Base-by-base conservation (phyloP, 2,329 filamentous ascomycete genomes). In the Helicocarpus griseus region DNA sequence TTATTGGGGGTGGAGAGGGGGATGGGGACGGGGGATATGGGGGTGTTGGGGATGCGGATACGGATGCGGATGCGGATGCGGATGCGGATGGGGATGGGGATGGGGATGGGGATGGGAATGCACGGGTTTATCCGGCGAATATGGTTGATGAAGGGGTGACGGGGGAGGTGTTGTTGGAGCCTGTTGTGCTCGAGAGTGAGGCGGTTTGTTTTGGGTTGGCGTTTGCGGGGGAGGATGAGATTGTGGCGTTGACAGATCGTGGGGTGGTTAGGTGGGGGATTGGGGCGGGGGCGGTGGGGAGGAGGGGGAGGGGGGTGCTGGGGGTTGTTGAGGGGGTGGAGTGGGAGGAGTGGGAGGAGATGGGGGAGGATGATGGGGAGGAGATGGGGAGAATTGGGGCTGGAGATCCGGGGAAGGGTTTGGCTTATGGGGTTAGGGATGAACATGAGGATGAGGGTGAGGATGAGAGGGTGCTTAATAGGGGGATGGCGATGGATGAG, bases 201-300 rank as follows among this genome's bases (percentile, higher is more conserved):
- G 69, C 67, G 1, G 69, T 72, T 17, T 69, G 67, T 51, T 70
- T 65, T 41, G 62, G 65, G 49, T 45, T 72, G 41, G 52, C 53
- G 14, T 72, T 72, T 54, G 61, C 58, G 11, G 50, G 57, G 9
- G 69, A 71, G 54, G 57, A 73, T 52, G 66, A 71, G 51, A 54
- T 73, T 22, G 47, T 70, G 52, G 65, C 65, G 7, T 56, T 73
- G 48, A 73, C 71, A 11, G 71, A 73, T 57, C 63, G 64, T 39
- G 71, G 71, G 7, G 41, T 73, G 22, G 63, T 72, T 61, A 55
- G 61, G 3, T 67, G 69, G 64, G 54, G 67, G 56, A 55, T 73
- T 24, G 55, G 63, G n/a, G 59, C 65, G 11, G 49, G 55, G 28
- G 63, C 63, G 2, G 59, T 50, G 40, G 61, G 64, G 2, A 58